Percentiles rank a stretch among this genome's conserved stretches.
phyloP scores from a whole-genome alignment of 148 eudicot species.

The Suaeda aralocaspica region DNA sequence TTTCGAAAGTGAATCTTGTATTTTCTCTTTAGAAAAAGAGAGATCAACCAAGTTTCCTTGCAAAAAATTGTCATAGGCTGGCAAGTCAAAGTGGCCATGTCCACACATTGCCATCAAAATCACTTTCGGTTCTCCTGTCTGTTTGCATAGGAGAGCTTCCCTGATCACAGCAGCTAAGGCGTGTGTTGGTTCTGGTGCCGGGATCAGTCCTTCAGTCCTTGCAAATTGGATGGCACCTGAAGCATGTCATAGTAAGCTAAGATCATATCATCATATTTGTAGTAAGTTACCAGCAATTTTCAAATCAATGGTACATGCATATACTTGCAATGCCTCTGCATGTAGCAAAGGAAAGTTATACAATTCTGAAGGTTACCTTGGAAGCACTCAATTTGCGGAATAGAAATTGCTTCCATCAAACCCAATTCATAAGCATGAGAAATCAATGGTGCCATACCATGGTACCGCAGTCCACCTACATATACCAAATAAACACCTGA shows the following conservation, averaged over 20 bases:
- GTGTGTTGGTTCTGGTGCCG: slow-evolving; percentile 94
- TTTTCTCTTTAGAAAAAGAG: slow-evolving; percentile 54
- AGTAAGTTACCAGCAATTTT: too few relatives aligned
- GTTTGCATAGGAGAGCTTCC: slow-evolving; percentile 90
- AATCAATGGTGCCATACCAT: slow-evolving; percentile 95
- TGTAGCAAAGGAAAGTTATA: neutral
- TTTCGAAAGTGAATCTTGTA: slow-evolving; percentile 56
- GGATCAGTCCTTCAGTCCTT: slow-evolving; percentile 86
- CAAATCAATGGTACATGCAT: too few relatives aligned
- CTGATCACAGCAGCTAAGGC: slow-evolving; percentile 91
- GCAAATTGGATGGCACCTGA: slow-evolving; percentile 92
- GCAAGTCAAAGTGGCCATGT: slow-evolving; percentile 91
- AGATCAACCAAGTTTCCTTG: slow-evolving; percentile 73
- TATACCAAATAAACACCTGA: neutral
- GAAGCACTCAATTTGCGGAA: slow-evolving; percentile 92
- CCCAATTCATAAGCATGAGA: slow-evolving; percentile 91
- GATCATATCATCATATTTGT: too few relatives aligned
- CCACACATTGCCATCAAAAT: slow-evolving; percentile 98
- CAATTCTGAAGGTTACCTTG: slow-evolving; percentile 43
- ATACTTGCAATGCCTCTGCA: too few relatives aligned
- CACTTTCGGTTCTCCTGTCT: slow-evolving; percentile 84
- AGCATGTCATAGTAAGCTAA: slow-evolving; percentile 8
- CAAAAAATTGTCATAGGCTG: slow-evolving; percentile 77
- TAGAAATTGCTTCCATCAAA: slow-evolving; percentile 75
- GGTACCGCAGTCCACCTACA: slow-evolving; percentile 89